phyloP scores from a whole-genome alignment of 2,329 filamentous ascomycete species.

The Aspergillus vadensis region DNA sequence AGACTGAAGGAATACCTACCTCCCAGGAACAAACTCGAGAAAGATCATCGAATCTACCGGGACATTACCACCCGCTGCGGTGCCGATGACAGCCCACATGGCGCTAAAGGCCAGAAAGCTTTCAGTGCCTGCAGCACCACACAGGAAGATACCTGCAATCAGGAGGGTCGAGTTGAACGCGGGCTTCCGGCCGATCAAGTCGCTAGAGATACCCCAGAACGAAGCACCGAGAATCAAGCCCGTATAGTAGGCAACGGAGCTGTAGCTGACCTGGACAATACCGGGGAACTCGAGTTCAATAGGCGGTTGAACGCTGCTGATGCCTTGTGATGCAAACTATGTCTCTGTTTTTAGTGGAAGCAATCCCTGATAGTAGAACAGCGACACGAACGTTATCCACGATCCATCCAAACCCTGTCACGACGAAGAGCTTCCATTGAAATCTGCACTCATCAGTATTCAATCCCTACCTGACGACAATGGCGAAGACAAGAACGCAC shows the following conservation, averaged over 20 bases:
- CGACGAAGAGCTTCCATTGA: slow-evolving; percentile 65
- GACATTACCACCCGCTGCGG: slow-evolving; percentile 32
- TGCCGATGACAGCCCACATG: slow-evolving; percentile 33
- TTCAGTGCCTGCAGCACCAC: slow-evolving; percentile 27
- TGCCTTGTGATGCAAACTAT: slow-evolving; percentile 33
- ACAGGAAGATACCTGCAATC: slow-evolving; percentile 40
- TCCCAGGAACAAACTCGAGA: slow-evolving; percentile 32
- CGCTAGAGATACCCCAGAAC: slow-evolving; percentile 49
- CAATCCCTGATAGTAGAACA: background rate
- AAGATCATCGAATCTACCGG: slow-evolving; percentile 34
- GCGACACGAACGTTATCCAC: slow-evolving; percentile 56
- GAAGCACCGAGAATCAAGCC: slow-evolving; percentile 51
- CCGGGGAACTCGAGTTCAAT: slow-evolving; percentile 30
- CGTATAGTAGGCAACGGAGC: slow-evolving; percentile 39
- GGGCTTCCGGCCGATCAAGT: slow-evolving; percentile 46
- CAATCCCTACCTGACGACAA: background rate
- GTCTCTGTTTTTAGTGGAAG: background rate
- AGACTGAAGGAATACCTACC: slow-evolving; percentile 10
- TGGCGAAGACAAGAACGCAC: slow-evolving; percentile 28
- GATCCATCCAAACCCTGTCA: slow-evolving; percentile 70
- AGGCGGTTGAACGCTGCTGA: slow-evolving; percentile 32
- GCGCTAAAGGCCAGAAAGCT: slow-evolving; percentile 33
- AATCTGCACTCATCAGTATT: slow-evolving; percentile 22
- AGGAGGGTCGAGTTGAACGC: slow-evolving; percentile 52
- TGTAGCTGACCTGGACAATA: slow-evolving; percentile 32